Evolutionary conservation across 108 stramenopile genomes (phyloP), one percentile per base, ranked within the genome.

Genomic region (Skeletonema tropicum): DNA sequence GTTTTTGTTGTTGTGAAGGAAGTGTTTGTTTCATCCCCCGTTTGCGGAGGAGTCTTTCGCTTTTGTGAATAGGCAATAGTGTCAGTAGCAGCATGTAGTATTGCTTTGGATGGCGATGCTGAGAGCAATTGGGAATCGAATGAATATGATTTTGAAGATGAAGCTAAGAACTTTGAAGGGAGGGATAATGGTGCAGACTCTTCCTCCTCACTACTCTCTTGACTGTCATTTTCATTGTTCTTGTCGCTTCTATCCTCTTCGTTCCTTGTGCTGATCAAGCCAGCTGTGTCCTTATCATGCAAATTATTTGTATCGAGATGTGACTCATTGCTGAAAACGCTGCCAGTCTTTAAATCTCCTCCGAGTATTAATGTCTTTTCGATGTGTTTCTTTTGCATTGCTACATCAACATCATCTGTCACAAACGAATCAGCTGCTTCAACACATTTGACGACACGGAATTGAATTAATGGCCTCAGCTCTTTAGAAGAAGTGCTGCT

Each of bases 151-250:
- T 63, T 72, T 36, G 71, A 72, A 46, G 60, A 72, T 7, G 71
- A 72, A 7, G 71, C 60, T 2, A 72, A 35, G 33, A 72, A 72
- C 48, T 38, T 35, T 49, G 71, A 63, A 6, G 71, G 71, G 26
- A 72, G 71, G 21, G 61, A 46, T 13, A 72, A 60, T 5, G 71
- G 71, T 15, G 61, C 61, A 25, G 71, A 72, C 45, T 63, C 71
- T 5, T 19, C 71, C 12, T 59, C 71, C 32, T 63, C 61, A 0
- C 21, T 38, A 38, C 41, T 23, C 42, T 45, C 42, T 60, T 60
- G 29, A 39, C 60, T 62, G 61, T 12, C 60, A 35, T 49, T 35
- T 14, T 30, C 23, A 30, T 9, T 35, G 57, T 26, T 25, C 19
- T 30, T 33, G 31, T 15, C 4, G 23, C 41, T 35, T 6, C 19